phyloP scores from a whole-genome alignment of 306 rosid genomes.

The Abrus pulchellus region DNA sequence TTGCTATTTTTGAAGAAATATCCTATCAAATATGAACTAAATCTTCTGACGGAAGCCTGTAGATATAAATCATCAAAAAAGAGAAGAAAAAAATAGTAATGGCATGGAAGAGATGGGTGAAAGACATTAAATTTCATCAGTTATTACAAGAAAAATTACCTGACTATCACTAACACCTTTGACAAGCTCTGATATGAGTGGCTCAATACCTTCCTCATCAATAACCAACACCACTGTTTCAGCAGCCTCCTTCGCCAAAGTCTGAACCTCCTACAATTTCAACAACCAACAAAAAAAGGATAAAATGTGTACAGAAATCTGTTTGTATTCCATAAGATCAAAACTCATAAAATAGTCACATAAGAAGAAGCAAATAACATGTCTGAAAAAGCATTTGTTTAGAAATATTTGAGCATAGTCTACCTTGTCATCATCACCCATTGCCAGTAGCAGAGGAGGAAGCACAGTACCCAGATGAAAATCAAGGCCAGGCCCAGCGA shows the following conservation, averaged over 20 bases:
- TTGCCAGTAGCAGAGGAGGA: slow-evolving; percentile 90
- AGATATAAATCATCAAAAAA: slow-evolving; percentile 42
- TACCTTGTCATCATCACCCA: slow-evolving; percentile 80
- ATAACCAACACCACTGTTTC: slow-evolving; percentile 87
- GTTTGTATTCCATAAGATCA: slow-evolving; percentile 18
- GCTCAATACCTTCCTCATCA: slow-evolving; percentile 94
- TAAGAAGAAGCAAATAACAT: slow-evolving; percentile 27
- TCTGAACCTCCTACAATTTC: slow-evolving; percentile 80
- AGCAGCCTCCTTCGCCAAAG: slow-evolving; percentile 87
- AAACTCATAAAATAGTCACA: slow-evolving; percentile 9
- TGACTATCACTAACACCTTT: slow-evolving; percentile 82
- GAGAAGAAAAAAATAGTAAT: slow-evolving; percentile 4
- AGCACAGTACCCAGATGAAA: slow-evolving; percentile 86
- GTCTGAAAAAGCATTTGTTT: slow-evolving; percentile 22
- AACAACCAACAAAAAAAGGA: slow-evolving; percentile 42
- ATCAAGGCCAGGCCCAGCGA: slow-evolving; percentile 93
- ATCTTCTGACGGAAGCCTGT: slow-evolving; percentile 87
- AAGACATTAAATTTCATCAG: neutral
- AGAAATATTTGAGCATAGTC: slow-evolving; percentile 14
- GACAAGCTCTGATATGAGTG: slow-evolving; percentile 83
- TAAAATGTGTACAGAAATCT: neutral
- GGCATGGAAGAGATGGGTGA: neutral
- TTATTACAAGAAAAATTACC: slow-evolving; percentile 56
- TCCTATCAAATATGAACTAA: slow-evolving; percentile 84
- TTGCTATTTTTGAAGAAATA: slow-evolving; percentile 94